phyloP scores from a whole-genome alignment of 306 rosid genomes.

The Carpinus fangiana region DNA sequence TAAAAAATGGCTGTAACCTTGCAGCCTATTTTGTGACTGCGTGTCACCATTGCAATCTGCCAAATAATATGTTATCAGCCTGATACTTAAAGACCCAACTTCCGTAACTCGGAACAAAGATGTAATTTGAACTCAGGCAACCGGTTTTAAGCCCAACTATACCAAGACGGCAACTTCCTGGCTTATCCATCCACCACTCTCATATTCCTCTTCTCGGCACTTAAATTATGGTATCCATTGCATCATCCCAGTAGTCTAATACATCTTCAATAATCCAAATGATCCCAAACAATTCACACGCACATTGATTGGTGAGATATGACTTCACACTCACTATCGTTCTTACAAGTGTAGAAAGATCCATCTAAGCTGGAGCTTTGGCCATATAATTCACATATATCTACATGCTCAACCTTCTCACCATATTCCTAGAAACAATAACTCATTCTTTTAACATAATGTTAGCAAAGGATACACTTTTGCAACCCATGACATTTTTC shows the following conservation, averaged over 20 bases:
- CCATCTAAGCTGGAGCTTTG: not conserved
- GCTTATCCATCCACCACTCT: not conserved
- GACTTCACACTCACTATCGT: not conserved
- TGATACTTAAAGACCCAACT: not conserved
- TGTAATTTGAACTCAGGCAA: not conserved
- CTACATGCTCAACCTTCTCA: not conserved
- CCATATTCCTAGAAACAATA: not conserved
- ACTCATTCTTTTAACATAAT: not conserved
- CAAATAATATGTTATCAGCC: not conserved
- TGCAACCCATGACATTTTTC: not conserved
- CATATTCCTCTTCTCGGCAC: not conserved
- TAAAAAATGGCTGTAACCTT: conserved; percentile 1
- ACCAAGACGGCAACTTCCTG: not conserved
- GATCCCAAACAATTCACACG: not conserved
- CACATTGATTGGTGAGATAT: not conserved
- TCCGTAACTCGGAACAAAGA: not conserved
- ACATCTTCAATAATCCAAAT: not conserved
- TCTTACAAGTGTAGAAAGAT: not conserved
- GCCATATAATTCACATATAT: not conserved
- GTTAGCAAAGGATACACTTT: not conserved
- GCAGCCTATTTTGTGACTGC: not conserved
- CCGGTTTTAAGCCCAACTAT: not conserved
- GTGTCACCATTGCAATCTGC: not conserved
- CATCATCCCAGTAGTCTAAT: not conserved
- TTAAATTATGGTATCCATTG: not conserved